These are phyloP conservation scores for Trichoderma sp. DNA, from an alignment of 2,329 filamentous ascomycete genomes.

Conservation along the genomic window DNA sequence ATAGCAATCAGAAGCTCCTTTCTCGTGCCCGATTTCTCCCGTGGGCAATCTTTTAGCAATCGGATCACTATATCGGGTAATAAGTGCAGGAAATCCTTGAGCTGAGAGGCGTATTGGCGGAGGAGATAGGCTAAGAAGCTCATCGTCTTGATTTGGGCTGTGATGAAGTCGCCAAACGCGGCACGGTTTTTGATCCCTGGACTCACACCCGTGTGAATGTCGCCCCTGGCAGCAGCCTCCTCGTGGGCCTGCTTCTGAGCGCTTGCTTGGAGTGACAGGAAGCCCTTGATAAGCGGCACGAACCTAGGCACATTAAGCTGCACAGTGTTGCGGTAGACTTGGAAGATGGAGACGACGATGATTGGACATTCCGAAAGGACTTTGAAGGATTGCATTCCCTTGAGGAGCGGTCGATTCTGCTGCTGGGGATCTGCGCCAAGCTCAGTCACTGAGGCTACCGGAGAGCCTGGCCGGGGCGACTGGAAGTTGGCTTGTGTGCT, in stretches of 20 bases:
- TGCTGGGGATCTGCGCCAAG: conserved; percentile 80
- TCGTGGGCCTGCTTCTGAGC: conserved; percentile 90
- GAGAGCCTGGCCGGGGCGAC: conserved; percentile 86
- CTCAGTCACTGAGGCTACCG: conserved; percentile 79
- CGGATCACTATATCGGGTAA: conserved; percentile 89
- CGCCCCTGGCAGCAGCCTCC: conserved; percentile 76
- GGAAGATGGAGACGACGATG: conserved; percentile 97
- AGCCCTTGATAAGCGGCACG: conserved; percentile 89
- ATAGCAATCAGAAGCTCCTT: conserved; percentile 97
- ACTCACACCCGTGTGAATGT: conserved; percentile 90
- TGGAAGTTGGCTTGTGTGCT: conserved; percentile 73
- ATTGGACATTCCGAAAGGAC: conserved; percentile 97
- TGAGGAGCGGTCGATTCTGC: conserved; percentile 76
- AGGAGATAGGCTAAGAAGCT: conserved; percentile 94
- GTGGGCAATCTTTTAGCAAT: conserved; percentile 87
- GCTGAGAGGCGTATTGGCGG: conserved; percentile 80
- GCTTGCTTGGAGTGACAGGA: conserved; percentile 84
- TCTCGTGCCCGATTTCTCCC: conserved; percentile 88
- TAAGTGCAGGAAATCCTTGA: conserved; percentile 83
- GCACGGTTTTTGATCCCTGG: conserved; percentile 90
- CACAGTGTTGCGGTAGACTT: conserved; percentile 82
- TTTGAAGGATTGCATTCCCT: conserved; percentile 99
- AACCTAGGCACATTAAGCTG: conserved; percentile 86
- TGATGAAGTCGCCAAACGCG: conserved; percentile 97
- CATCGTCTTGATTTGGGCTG: conserved; percentile 98